Evolutionary conservation across 2,329 filamentous ascomycete species (phyloP), one percentile per base, ranked within the genome.

Genomic region (Madurella mycetomatis): DNA sequence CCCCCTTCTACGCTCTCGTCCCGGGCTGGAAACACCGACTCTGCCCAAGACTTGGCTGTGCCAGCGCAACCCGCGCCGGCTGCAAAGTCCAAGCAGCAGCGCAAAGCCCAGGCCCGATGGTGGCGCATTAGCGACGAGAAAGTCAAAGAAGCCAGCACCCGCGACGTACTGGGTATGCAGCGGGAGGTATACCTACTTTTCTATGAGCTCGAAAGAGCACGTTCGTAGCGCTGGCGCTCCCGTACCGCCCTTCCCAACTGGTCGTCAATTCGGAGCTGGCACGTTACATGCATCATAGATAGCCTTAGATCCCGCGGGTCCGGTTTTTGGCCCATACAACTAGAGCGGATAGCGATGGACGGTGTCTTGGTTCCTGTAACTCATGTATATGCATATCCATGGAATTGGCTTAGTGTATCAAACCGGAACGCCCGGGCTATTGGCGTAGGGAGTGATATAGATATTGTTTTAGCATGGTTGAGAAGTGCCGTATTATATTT

Each of bases 81-180:
- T 2, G 25, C 44, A 4, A 68, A 63, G 41, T 61, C 68, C 11
- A 77, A 74, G 51, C 69, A 78, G 34, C 81, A 78, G 37, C 81
- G 76, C 59, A 84, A 82, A 62, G 71, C 75, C 12, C 81, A 79
- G 43, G 87, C 95, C 66, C 84, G 87, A 41, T 99, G 94, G 94
- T 99, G 94, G 94, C 84, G 94, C 37, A 95, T 99, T 61, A 96
- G 92, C 61, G 94, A 99, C 69, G 94, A 99, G 62, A 96, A 95
- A 72, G 84, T 97, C 65, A 94, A 92, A 67, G 92, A 97, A 72
- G 87, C 90, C 62, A 96, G 92, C 76, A 97, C 92, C 5, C 83
- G 80, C 51, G 94, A 99, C 63, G 90, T 99, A 7, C 71, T 99
- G 54, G 84, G 85, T 8, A 96, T 96, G 91, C 91, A 96, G 72